phyloP scores from a whole-genome alignment of 176 grass and related monocot genomes.

The Juncus inflexus region DNA sequence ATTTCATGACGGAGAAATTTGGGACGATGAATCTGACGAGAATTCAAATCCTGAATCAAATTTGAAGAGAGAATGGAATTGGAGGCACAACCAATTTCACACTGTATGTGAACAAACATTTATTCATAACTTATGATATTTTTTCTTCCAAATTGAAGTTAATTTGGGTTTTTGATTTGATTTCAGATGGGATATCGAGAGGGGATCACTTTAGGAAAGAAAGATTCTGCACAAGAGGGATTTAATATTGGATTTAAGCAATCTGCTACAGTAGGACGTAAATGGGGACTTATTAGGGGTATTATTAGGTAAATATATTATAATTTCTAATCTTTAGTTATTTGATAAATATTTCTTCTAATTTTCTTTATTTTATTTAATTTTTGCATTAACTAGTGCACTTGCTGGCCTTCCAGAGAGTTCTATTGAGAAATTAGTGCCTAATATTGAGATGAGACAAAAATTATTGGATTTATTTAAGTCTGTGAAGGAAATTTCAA shows the following conservation, averaged over 20 bases:
- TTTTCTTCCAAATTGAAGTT: neutral
- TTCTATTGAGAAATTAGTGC: constrained; percentile 51
- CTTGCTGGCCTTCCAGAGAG: constrained; percentile 41
- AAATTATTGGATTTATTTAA: constrained; percentile 31
- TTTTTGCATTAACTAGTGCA: constrained; percentile 32
- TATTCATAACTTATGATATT: neutral
- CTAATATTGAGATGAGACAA: constrained; percentile 30
- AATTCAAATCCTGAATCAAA: constrained; percentile 16
- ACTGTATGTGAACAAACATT: constrained; percentile 41
- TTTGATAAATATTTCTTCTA: neutral
- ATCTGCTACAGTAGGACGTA: constrained; percentile 59
- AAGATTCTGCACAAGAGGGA: constrained; percentile 75
- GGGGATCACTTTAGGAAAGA: constrained; percentile 62
- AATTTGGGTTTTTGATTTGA: constrained; percentile 14
- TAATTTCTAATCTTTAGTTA: neutral
- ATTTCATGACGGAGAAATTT: constrained; percentile 29
- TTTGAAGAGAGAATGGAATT: constrained; percentile 62
- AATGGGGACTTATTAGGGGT: constrained; percentile 67
- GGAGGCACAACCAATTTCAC: constrained; percentile 50
- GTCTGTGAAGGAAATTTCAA: constrained; percentile 47
- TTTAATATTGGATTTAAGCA: constrained; percentile 82
- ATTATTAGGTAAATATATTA: constrained; percentile 51
- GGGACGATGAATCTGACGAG: constrained; percentile 39
- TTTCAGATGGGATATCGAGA: constrained; percentile 86
- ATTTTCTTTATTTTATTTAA: neutral